Conservation (phyloP, 495 filamentous ascomycete species). For the Chaetomium tenue region DNA sequence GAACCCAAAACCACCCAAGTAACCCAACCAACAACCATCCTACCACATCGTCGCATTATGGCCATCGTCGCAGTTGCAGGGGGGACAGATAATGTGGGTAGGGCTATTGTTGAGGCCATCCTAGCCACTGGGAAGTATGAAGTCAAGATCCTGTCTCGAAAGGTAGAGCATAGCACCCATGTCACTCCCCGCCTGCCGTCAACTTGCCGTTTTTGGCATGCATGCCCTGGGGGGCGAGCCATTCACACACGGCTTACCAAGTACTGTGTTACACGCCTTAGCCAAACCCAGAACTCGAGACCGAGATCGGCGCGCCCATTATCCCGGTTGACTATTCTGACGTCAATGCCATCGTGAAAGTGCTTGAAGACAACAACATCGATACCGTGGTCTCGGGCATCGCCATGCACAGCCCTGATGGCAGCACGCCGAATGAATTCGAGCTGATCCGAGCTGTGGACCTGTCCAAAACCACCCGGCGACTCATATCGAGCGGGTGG, state of each 20-base stretch:
- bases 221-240: too few relatives aligned
- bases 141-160: constrained; percentile 48
- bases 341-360: constrained; percentile 37
- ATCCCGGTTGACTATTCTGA: constrained; percentile 47
- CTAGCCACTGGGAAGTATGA: constrained; percentile 39
- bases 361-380: constrained; percentile 48
- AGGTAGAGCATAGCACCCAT: constrained; percentile 31
- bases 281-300: constrained; percentile 6
- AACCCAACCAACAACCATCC: not conserved
- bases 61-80: constrained; percentile 53
- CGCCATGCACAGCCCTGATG: constrained; percentile 30
- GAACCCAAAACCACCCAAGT: too few relatives aligned
- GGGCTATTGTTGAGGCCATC: constrained; percentile 51
- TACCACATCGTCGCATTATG: constrained; percentile 35
- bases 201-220: not conserved
- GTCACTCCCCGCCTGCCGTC: not conserved
- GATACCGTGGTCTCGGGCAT: constrained; percentile 55
- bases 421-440: constrained; percentile 22
- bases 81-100: constrained; percentile 53
- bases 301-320: constrained; percentile 30
- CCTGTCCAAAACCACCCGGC: constrained; percentile 42
- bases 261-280: constrained; percentile 2
- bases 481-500: constrained; percentile 53
- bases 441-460: constrained; percentile 54
- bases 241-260: too few relatives aligned